A percentile compares a stretch with the other conserved stretches of the same genome.
Evolutionary conservation across 2,329 filamentous ascomycete genomes (phyloP).

Genomic region (Colletotrichum acutatum): DNA sequence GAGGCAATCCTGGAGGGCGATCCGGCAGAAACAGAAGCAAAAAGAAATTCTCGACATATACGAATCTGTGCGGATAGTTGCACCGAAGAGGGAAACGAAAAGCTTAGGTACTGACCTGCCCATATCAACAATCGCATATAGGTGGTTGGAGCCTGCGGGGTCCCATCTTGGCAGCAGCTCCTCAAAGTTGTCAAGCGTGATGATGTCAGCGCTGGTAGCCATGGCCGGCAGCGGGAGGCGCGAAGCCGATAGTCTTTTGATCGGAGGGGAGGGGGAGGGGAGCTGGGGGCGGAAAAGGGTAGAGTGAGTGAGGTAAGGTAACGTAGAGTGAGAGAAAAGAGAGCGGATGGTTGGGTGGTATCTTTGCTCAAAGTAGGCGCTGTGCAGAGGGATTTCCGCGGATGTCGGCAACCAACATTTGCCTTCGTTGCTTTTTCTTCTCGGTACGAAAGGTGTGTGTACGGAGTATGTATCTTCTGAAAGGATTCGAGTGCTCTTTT

Average conservation of each 20-base stretch:
- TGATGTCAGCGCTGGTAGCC: slow-evolving; percentile 49
- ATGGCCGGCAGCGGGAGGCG: slow-evolving; percentile 20
- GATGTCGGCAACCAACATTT: slow-evolving; percentile 27
- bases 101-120: slow-evolving; percentile 57
- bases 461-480: neutral
- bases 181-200: slow-evolving; percentile 63
- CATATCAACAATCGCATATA: slow-evolving; percentile 70
- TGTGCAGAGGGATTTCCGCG: slow-evolving; percentile 23
- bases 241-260: neutral
- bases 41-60: neutral
- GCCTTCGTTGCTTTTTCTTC: neutral
- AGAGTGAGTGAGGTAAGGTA: neutral
- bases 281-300: neutral
- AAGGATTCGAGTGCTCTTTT: neutral
- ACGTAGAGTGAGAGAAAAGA: neutral
- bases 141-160: slow-evolving; percentile 57
- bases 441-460: neutral
- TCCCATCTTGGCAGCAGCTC: slow-evolving; percentile 61
- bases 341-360: slow-evolving; percentile 11
- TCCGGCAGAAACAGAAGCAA: neutral
- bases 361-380: slow-evolving; percentile 24
- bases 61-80: neutral
- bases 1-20: neutral
- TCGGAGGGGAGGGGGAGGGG: neutral
- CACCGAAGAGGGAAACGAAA: slow-evolving; percentile 20